Conservation (phyloP, 345 rosid genomes). For the Salix dunnii region DNA sequence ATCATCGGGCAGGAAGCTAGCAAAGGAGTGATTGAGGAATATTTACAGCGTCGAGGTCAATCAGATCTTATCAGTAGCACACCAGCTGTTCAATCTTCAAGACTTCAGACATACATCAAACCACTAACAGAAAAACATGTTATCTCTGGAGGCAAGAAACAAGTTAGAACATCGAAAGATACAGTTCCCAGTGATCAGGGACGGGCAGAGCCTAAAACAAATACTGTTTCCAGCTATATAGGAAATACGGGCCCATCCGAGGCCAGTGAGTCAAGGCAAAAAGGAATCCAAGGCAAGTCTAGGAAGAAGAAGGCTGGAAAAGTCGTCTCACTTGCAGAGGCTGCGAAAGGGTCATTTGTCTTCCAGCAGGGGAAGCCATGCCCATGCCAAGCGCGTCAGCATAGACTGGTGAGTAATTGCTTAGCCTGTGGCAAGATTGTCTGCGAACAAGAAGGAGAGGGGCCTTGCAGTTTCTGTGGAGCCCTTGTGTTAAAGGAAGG, state of each 20-base stretch:
- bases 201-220: conserved; percentile 32
- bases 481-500: conserved; percentile 86
- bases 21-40: conserved; percentile 64
- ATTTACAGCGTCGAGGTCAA: conserved; percentile 66
- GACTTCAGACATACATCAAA: conserved; percentile 69
- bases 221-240: conserved; percentile 25
- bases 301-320: conserved; percentile 86
- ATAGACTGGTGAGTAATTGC: conserved; percentile 82
- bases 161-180: conserved; percentile 46
- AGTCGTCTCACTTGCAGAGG: conserved; percentile 86
- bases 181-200: conserved; percentile 16
- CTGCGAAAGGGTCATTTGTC: conserved; percentile 87
- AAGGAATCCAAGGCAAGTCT: conserved; percentile 45
- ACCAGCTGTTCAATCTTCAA: conserved; percentile 41
- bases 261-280: conserved; percentile 28
- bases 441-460: conserved; percentile 97
- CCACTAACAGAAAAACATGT: conserved; percentile 51
- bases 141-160: conserved; percentile 47
- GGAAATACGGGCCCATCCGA: conserved; percentile 19
- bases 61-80: conserved; percentile 34
- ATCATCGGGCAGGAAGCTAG: conserved; percentile 76
- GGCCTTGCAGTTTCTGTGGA: conserved; percentile 84
- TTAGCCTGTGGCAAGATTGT: conserved; percentile 95
- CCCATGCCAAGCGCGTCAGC: conserved; percentile 84
- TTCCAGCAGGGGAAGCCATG: conserved; percentile 96